A percentile compares a stretch with the other conserved stretches of the same genome.
Conservation (phyloP, 805 yeast genomes). For the Candida sanyiensis region DNA sequence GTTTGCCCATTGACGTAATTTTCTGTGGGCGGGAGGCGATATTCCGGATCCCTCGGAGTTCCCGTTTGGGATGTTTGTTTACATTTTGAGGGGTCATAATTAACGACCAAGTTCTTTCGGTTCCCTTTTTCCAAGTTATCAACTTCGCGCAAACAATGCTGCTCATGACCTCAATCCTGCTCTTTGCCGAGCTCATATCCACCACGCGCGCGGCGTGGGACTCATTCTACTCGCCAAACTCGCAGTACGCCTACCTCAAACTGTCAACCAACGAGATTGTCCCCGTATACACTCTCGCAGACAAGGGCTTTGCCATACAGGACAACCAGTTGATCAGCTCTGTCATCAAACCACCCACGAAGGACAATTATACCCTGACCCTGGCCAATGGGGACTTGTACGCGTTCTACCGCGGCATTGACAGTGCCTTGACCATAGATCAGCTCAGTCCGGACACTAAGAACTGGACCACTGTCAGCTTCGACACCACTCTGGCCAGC, state of each 20-base stretch:
- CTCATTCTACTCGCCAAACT: slow-evolving; percentile 17
- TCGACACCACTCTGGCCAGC: slow-evolving; percentile 14
- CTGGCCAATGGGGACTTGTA: slow-evolving; percentile 20
- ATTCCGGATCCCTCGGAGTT: background rate
- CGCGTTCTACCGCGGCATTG: slow-evolving; percentile 15
- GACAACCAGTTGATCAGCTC: slow-evolving; percentile 1
- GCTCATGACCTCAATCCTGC: background rate
- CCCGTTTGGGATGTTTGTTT: slow-evolving; percentile 7
- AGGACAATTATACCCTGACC: slow-evolving; percentile 20
- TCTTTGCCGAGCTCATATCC: background rate
- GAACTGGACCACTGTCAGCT: slow-evolving; percentile 15
- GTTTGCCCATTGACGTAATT: too few species aligned
- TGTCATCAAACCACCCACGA: slow-evolving; percentile 16
- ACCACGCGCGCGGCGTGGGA: slow-evolving; percentile 10
- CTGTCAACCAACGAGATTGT: slow-evolving; percentile 20
- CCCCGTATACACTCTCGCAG: slow-evolving; percentile 10
- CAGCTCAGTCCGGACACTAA: slow-evolving; percentile 7
- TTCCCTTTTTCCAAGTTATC: background rate
- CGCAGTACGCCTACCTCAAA: slow-evolving; percentile 17
- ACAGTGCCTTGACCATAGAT: slow-evolving; percentile 9
- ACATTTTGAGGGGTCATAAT: slow-evolving; percentile 3
- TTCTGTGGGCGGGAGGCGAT: too few species aligned
- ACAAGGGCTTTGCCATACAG: background rate
- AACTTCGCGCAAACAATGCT: background rate
- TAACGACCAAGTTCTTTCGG: background rate